These are phyloP conservation scores for Pseudogymnoascus sp. DNA, from an alignment of 2,329 filamentous ascomycete species.

Conservation along the genomic window DNA sequence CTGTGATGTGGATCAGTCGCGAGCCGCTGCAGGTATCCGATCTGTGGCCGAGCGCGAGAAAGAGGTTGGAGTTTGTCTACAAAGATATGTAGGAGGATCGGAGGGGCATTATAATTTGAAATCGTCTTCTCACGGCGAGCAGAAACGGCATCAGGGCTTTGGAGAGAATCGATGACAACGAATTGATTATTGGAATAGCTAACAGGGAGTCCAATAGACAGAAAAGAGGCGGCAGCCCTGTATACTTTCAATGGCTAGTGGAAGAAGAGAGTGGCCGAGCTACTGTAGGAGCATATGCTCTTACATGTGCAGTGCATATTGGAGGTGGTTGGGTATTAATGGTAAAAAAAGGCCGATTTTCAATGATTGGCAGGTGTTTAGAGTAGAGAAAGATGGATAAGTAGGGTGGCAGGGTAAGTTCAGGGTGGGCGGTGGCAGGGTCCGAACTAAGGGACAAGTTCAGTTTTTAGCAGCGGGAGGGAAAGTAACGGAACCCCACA, in stretches of 20 bases:
- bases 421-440: neutral
- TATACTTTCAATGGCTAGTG: constrained; percentile 4
- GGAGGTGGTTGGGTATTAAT: constrained; percentile 3
- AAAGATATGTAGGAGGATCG: neutral
- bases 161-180: neutral
- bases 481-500: neutral
- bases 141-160: neutral
- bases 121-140: neutral
- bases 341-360: neutral
- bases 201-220: neutral
- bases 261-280: neutral
- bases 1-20: neutral
- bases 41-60: constrained; percentile 2
- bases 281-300: neutral
- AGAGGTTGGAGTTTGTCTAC: neutral
- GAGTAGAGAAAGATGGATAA: neutral
- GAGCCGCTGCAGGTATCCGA: constrained; percentile 5
- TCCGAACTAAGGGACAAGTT: neutral
- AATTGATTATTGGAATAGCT: constrained; percentile 6
- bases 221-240: constrained; percentile 6
- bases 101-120: constrained; percentile 9
- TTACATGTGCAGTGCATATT: constrained; percentile 2
- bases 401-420: neutral
- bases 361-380: neutral
- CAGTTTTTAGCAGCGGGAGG: neutral